These are phyloP conservation scores for Venturiaceae sp. DNA, from an alignment of 2,329 filamentous ascomycete genomes.

Conservation along the genomic window DNA sequence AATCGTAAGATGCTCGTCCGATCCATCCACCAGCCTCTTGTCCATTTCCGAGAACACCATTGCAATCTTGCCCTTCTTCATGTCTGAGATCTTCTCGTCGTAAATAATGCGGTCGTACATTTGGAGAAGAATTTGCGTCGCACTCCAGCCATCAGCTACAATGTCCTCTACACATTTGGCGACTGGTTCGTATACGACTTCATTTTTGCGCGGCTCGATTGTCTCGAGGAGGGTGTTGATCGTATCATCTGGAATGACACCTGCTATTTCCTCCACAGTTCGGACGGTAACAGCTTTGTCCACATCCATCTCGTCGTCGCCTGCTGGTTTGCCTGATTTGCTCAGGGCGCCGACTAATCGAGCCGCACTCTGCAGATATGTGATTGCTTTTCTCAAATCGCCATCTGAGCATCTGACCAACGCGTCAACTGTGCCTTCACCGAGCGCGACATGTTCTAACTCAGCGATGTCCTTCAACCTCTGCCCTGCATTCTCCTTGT, in stretches of 20 bases:
- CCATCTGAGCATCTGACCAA: conserved; percentile 85
- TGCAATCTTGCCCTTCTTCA: conserved; percentile 85
- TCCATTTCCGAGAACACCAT: conserved; percentile 88
- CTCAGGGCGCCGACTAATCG: conserved; percentile 62
- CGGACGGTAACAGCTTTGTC: conserved; percentile 56
- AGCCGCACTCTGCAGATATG: conserved; percentile 90
- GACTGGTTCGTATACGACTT: conserved; percentile 61
- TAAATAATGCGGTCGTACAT: conserved; percentile 75
- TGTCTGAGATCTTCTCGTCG: conserved; percentile 74
- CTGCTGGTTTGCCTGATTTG: conserved; percentile 32
- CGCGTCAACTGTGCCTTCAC: conserved; percentile 70
- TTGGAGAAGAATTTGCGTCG: conserved; percentile 75
- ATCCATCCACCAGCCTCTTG: conserved; percentile 86
- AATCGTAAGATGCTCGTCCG: conserved; percentile 88
- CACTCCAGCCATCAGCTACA: conserved; percentile 95
- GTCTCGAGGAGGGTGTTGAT: conserved; percentile 62
- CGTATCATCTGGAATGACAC: conserved; percentile 72
- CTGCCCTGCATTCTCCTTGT: conserved; percentile 71
- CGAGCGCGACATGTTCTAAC: conserved; percentile 66
- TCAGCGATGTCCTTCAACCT: conserved; percentile 75
- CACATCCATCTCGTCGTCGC: conserved; percentile 45
- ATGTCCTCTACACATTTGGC: conserved; percentile 78
- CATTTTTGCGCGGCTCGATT: conserved; percentile 61
- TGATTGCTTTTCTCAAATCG: conserved; percentile 92
- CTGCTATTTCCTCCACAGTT: conserved; percentile 88